These are phyloP conservation scores for Alternaria sp. DNA, from an alignment of 2,329 filamentous ascomycete genomes.

Conservation along the genomic window DNA sequence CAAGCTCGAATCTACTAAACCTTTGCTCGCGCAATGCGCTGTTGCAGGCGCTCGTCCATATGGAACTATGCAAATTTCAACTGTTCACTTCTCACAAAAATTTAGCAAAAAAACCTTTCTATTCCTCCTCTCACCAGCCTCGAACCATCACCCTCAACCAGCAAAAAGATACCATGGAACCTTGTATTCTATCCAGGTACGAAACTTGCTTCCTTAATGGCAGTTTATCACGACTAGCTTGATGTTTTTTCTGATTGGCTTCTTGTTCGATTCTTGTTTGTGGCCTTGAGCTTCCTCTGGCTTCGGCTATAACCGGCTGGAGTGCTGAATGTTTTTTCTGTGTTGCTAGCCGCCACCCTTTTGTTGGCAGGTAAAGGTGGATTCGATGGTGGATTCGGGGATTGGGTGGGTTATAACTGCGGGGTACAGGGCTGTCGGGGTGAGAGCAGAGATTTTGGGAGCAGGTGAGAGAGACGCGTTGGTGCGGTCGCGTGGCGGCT, in stretches of 20 bases:
- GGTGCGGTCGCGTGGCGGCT: background rate
- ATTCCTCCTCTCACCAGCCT: background rate
- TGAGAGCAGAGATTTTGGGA: background rate
- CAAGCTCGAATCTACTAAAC: too few species aligned
- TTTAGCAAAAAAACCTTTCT: background rate
- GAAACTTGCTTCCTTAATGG: background rate
- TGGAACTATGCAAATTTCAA: background rate
- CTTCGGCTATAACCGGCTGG: background rate
- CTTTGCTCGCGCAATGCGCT: too few species aligned
- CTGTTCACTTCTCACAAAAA: background rate
- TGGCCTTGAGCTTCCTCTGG: background rate
- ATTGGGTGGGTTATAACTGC: background rate
- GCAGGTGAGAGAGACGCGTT: background rate
- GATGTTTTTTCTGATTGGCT: background rate
- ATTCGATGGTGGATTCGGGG: background rate
- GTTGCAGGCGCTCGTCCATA: too few species aligned
- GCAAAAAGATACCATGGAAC: background rate
- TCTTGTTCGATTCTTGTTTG: background rate
- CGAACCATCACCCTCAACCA: background rate
- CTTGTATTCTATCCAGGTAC: background rate
- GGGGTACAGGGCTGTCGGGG: fast-evolving
- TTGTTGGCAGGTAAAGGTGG: background rate
- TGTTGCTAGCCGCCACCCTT: background rate
- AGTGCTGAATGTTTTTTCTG: background rate
- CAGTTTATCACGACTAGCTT: background rate